Conservation (phyloP, 805 yeast species). For the Saturnispora zaruensis region DNA sequence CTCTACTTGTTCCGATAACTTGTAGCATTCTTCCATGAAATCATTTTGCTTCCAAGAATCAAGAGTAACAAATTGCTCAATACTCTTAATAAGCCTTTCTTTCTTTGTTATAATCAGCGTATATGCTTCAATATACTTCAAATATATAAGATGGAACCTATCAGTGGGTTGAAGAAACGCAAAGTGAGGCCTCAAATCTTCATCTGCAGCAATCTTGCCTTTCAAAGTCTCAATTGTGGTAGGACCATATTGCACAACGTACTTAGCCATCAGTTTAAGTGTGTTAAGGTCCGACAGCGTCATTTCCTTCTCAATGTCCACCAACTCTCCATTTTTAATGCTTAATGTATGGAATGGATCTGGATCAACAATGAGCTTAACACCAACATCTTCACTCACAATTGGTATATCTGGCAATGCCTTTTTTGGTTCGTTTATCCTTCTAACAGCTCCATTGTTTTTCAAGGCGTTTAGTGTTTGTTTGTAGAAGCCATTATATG, state of each 20-base stretch:
- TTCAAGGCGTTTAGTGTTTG: slow-evolving; percentile 34
- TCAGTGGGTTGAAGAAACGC: slow-evolving; percentile 57
- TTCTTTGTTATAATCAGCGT: slow-evolving; percentile 27
- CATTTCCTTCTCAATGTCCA: slow-evolving; percentile 30
- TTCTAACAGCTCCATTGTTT: slow-evolving; percentile 20
- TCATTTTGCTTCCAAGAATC: slow-evolving; percentile 21
- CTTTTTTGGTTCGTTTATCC: neutral
- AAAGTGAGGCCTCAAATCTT: slow-evolving; percentile 44
- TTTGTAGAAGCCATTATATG: slow-evolving; percentile 49
- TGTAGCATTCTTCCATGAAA: slow-evolving; percentile 39
- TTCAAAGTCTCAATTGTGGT: slow-evolving; percentile 33
- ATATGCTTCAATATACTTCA: slow-evolving; percentile 50
- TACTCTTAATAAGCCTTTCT: slow-evolving; percentile 6
- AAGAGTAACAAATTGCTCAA: slow-evolving; percentile 12
- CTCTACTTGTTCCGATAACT: slow-evolving; percentile 47
- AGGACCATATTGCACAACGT: slow-evolving; percentile 53
- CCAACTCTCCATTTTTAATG: slow-evolving; percentile 11
- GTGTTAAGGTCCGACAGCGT: slow-evolving; percentile 59
- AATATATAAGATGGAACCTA: slow-evolving; percentile 48
- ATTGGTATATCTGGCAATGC: neutral
- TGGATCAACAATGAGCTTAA: slow-evolving; percentile 10
- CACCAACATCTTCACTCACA: neutral
- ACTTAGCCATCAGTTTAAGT: slow-evolving; percentile 64
- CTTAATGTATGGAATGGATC: slow-evolving; percentile 21
- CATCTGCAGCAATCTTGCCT: slow-evolving; percentile 19